Evolutionary conservation across 2,329 filamentous ascomycete genomes (phyloP), one percentile per base, ranked within the genome.

Genomic region (Rutstroemia sp.): DNA sequence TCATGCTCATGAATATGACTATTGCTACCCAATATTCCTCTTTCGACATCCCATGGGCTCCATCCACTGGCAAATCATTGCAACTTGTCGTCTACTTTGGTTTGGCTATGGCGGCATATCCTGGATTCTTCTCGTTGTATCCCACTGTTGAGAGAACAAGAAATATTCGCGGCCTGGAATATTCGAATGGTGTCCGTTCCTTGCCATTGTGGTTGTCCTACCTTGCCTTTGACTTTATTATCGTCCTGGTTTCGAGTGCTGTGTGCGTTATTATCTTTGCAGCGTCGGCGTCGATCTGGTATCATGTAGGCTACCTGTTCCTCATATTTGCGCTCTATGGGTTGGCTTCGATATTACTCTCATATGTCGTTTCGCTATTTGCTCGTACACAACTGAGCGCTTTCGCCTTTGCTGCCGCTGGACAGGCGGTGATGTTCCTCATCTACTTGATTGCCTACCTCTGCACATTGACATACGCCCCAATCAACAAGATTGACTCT

Each of bases 101-200:
- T 14, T 77, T 96, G 8, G 88, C 86, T 1, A 83, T 95, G 71
- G 78, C 82, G 6, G 84, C 85, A 1, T 94, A 87, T 64, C 90
- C 92, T 0, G 89, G 87, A 14, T 92, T 96, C 75, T 95, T 96
- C 65, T 82, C 88, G 0, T 75, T 96, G 4, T 96, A 96, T 67
- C 89, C 90, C 0, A 95, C 89, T n/a, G 76, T 88, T 27, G 92
- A 96, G 70, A 80, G 90, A 25, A 75, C 90, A 10, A 77, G 84
- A 50, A 87, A 90, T 61, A 89, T 96, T 23, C 82, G 92, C 51
- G 87, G 88, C 16, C 75, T 96, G 30, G 87, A 96, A 70, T 96
- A 95, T 72, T 95, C 89, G 54, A 96, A 96, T 67, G 92, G 92
- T 48, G 90, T 96, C 27, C 79, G 88, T 12, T 86, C 88, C 0